Base-by-base conservation (phyloP, 192 early-diverging fungal genomes). In the Blastocladiella britannica region DNA sequence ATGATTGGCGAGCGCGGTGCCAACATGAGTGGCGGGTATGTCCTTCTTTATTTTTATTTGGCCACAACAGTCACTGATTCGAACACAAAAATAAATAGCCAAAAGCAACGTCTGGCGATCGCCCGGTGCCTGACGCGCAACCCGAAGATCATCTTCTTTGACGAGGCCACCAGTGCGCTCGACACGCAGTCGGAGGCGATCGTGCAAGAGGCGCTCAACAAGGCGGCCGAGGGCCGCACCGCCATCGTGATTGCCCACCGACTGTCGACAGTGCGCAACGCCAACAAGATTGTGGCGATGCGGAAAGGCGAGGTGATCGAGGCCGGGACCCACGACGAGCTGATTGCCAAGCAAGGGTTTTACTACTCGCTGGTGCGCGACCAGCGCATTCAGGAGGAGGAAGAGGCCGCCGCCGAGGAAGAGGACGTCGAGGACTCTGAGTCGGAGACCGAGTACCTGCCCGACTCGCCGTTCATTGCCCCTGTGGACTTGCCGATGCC, bases 61-160 rank as follows among this genome's bases (percentile, higher is more conserved):
- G n/a, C n/a, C n/a, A n/a, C n/a, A n/a, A n/a, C n/a, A n/a, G n/a
- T n/a, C n/a, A n/a, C n/a, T n/a, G n/a, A n/a, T n/a, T n/a, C n/a
- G n/a, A n/a, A n/a, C n/a, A n/a, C n/a, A n/a, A n/a, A n/a, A n/a
- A n/a, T n/a, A n/a, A n/a, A n/a, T n/a, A n/a, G n/a, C 28, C 90
- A 93, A 66, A 93, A 93, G 66, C 90, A 93, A 75, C 83, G 93
- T 60, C 88, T 93, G 63, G 88, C 90, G 55, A 94, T 97, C 72
- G 91, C 91, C 12, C 78, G 91, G 29, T 88, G 88, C 22, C 71
- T 95, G 53, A 76, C 91, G 29, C 87, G 88, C 63, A 82, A 92
- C 69, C 89, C 91, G 12, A 67, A 67, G 25, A 89, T 95, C 12
- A 74, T 97, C 57, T 61, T 92, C 25, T 65, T 94, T 4, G 91